phyloP scores from a whole-genome alignment of 306 rosid genomes.

The Parietaria judaica region DNA sequence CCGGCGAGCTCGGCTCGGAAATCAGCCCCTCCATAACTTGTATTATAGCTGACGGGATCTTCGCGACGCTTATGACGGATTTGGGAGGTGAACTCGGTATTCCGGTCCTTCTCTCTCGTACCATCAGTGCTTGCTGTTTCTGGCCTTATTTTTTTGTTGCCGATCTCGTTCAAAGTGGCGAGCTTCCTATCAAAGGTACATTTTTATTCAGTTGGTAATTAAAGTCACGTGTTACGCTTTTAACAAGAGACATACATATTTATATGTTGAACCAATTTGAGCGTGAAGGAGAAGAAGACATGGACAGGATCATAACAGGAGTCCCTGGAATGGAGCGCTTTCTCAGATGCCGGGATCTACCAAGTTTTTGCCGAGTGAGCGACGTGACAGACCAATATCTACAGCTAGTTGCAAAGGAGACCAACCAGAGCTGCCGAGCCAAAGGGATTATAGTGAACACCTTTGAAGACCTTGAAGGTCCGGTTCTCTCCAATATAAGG shows the following conservation, averaged over 20 bases:
- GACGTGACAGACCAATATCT: background rate
- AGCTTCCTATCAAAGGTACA: conserved; percentile 41
- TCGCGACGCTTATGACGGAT: conserved; percentile 17
- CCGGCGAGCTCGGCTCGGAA: conserved; percentile 14
- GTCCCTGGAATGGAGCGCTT: conserved; percentile 44
- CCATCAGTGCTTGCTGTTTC: conserved; percentile 22
- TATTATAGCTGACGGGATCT: conserved; percentile 19
- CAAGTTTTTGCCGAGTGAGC: conserved; percentile 22
- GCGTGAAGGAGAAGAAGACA: conserved; percentile 38
- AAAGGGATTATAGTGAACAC: conserved; percentile 48
- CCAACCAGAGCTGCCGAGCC: conserved; percentile 19
- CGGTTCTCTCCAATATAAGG: conserved; percentile 25
- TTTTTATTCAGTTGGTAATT: background rate
- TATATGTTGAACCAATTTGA: too few relatives aligned
- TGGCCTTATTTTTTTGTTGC: conserved; percentile 31
- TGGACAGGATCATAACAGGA: conserved; percentile 33
- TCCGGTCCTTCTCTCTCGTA: conserved; percentile 31
- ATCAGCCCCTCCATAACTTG: conserved; percentile 5
- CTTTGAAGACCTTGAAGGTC: conserved; percentile 49
- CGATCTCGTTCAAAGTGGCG: conserved; percentile 10
- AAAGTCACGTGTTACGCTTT: background rate
- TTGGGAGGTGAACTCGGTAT: conserved; percentile 16
- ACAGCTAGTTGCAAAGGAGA: background rate
- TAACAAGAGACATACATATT: too few relatives aligned
- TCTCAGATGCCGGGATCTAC: conserved; percentile 47